Evolutionary conservation across 2,329 filamentous ascomycete species (phyloP).

Genomic region (Penicillium sp.): DNA sequence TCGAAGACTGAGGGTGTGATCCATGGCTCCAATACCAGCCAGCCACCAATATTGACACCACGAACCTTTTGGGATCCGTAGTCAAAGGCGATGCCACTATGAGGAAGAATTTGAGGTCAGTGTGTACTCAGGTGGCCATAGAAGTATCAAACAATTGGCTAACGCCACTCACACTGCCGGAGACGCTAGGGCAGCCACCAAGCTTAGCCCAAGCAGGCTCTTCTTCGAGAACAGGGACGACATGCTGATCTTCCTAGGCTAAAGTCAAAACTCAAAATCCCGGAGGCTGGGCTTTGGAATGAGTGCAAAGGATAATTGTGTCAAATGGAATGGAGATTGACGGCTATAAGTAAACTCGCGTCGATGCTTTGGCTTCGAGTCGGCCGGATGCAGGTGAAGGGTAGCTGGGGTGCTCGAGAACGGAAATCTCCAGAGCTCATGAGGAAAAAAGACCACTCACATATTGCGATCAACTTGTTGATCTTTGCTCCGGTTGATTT

Average conservation of each 20-base stretch:
- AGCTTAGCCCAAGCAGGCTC: conserved; percentile 36
- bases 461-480: conserved; percentile 16
- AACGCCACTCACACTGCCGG: conserved; percentile 35
- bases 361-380: conserved; percentile 17
- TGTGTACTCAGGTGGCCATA: not conserved
- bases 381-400: conserved; percentile 28
- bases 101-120: conserved; percentile 4
- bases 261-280: conserved; percentile 39
- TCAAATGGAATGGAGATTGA: conserved; percentile 37
- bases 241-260: conserved; percentile 32
- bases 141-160: not conserved
- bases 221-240: conserved; percentile 33
- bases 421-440: conserved; percentile 18
- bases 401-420: conserved; percentile 18
- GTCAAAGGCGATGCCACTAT: conserved; percentile 52
- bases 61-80: conserved; percentile 63
- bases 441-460: conserved; percentile 18
- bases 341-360: conserved; percentile 40
- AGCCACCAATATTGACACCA: conserved; percentile 70
- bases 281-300: conserved; percentile 34
- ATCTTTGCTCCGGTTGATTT: conserved; percentile 17
- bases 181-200: conserved; percentile 34
- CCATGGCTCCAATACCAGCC: conserved; percentile 69
- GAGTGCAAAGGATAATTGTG: conserved; percentile 26
- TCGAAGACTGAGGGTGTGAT: conserved; percentile 68